phyloP scores from a whole-genome alignment of 2,329 filamentous ascomycete genomes.

The Rutstroemia sp. region DNA sequence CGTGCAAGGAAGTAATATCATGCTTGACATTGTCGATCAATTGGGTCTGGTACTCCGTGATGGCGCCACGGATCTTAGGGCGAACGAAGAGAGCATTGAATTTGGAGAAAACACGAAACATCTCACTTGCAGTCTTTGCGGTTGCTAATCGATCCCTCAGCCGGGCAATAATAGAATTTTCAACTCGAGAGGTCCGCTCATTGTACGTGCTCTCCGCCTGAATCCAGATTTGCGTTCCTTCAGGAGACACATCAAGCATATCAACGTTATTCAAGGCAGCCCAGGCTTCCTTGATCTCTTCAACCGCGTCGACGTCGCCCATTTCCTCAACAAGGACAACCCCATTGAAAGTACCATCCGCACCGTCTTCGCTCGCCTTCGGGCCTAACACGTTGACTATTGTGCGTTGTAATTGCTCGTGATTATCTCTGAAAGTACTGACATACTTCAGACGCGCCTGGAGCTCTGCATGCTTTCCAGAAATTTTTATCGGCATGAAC shows the following conservation, averaged over 20 bases:
- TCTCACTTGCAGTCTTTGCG: constrained; percentile 95
- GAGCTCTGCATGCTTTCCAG: constrained; percentile 76
- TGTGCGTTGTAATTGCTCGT: constrained; percentile 93
- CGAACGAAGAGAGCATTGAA: constrained; percentile 98
- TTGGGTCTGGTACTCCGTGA: constrained; percentile 95
- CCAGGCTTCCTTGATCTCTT: constrained; percentile 93
- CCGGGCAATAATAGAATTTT: constrained; percentile 97
- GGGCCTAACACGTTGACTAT: constrained; percentile 95
- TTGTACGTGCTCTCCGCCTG: constrained; percentile 95
- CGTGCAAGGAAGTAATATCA: constrained; percentile 86
- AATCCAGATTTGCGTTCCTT: constrained; percentile 87
- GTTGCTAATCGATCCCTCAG: constrained; percentile 88
- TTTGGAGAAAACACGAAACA: constrained; percentile 99
- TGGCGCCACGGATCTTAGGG: constrained; percentile 97
- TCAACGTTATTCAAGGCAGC: constrained; percentile 91
- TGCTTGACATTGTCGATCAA: constrained; percentile 97
- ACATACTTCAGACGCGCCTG: constrained; percentile 92
- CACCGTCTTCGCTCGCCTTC: constrained; percentile 49
- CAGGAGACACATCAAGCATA: constrained; percentile 81
- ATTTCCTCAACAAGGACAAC: constrained; percentile 82
- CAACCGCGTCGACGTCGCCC: constrained; percentile 92
- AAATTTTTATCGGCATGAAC: constrained; percentile 97
- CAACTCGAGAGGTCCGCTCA: constrained; percentile 90
- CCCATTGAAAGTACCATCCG: constrained; percentile 49
- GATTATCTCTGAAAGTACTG: constrained; percentile 88